These are phyloP conservation scores for Rhododendron mucronatum DNA, from an alignment of 148 eudicot species.

Conservation along the genomic window DNA sequence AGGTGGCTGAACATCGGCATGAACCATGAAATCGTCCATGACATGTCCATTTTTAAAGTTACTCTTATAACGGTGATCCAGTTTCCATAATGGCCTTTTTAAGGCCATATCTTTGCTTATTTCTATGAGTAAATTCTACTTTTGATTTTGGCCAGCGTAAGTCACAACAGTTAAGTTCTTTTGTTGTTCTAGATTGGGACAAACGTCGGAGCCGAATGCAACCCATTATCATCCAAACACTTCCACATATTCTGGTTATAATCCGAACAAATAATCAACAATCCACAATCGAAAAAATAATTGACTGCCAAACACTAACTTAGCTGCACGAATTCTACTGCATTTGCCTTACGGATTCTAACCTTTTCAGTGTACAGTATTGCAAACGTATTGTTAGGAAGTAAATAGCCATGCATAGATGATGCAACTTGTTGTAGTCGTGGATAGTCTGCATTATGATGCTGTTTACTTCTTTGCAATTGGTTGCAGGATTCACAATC, in stretches of 20 bases:
- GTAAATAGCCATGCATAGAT: not conserved
- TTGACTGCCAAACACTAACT: not conserved
- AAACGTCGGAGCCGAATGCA: not conserved
- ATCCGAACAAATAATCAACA: not conserved
- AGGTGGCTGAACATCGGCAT: not conserved
- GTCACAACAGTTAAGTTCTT: not conserved
- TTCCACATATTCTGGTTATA: not conserved
- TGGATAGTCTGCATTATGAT: conserved; percentile 6
- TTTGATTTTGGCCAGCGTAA: not conserved
- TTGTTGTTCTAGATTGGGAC: not conserved
- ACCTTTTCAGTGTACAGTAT: not conserved
- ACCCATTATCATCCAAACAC: not conserved
- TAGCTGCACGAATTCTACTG: not conserved
- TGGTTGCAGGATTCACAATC: conserved; percentile 70
- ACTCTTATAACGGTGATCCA: not conserved
- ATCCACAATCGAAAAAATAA: not conserved
- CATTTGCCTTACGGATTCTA: not conserved
- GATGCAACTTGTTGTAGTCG: not conserved
- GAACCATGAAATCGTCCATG: not conserved
- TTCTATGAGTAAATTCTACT: not conserved
- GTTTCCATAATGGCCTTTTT: not conserved
- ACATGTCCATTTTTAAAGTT: not conserved
- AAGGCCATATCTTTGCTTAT: not conserved
- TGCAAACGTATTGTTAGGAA: not conserved
- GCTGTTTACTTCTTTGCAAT: not conserved